These are phyloP conservation scores for Pseudoscleropodium purum DNA, from an alignment of 225 moss, liverwort and hornwort genomes.

Conservation along the genomic window DNA sequence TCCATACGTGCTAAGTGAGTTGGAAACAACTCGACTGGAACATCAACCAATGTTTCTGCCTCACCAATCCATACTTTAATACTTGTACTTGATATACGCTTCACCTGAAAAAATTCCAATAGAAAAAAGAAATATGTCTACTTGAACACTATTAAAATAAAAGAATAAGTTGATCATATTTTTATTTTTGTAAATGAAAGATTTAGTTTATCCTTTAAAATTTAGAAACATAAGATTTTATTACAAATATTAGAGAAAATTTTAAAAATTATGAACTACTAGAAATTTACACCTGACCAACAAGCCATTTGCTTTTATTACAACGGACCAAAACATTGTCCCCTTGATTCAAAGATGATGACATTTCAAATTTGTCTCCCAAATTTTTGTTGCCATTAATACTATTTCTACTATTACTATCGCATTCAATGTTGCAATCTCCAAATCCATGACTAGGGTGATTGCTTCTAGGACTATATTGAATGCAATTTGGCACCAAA, in stretches of 20 bases:
- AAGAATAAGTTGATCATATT: not conserved
- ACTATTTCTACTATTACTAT: not conserved
- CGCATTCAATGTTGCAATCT: slow-evolving; percentile 7
- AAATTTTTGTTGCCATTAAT: not conserved
- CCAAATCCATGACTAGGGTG: slow-evolving; percentile 31
- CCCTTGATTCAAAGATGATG: slow-evolving; percentile 3
- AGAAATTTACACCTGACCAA: slow-evolving; percentile 27
- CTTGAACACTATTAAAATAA: not conserved
- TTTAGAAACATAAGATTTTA: not conserved
- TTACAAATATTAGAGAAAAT: not conserved
- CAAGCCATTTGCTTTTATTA: slow-evolving; percentile 52
- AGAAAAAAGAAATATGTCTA: not conserved
- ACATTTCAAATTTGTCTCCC: not conserved
- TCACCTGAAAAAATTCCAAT: slow-evolving; percentile 14
- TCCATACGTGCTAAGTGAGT: slow-evolving; percentile 35
- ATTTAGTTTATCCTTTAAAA: too few species aligned
- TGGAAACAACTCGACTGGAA: slow-evolving; percentile 36
- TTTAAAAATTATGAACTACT: not conserved
- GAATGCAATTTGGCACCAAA: slow-evolving; percentile 3
- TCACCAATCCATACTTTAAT: slow-evolving; percentile 40
- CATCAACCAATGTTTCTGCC: slow-evolving; percentile 33
- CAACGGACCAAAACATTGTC: slow-evolving; percentile 44
- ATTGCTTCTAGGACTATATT: slow-evolving; percentile 21
- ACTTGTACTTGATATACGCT: slow-evolving; percentile 2
- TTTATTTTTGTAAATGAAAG: not conserved